Base-by-base conservation (phyloP, 2,329 filamentous ascomycete genomes). In the Chalaropsis thielavioides region DNA sequence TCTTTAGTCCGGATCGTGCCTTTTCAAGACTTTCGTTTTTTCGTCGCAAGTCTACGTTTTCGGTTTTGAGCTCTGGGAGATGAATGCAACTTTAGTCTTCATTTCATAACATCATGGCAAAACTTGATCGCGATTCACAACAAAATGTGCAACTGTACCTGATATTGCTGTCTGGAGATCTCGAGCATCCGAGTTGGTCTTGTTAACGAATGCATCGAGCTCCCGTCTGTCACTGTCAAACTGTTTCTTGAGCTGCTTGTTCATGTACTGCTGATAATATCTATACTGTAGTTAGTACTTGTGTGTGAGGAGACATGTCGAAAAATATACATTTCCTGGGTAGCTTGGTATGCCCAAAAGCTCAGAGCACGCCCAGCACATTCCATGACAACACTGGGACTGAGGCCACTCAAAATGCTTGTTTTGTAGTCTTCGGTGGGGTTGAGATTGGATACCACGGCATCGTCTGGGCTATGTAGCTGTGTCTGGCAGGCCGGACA, bases 401-500 rank as follows among this genome's bases (percentile, higher is more conserved):
- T 89, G 0, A 96, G 76, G 0, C 92, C 92, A 71, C 89, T 90
- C 11, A 96, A 78, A 0, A 95, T 83, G 67, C 86, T 92, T 0
- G 89, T 90, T 74, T 95, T 95, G 78, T 94, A 95, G 69, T 95
- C 90, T 71, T 96, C 92, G 0, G 84, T 86, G 0, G 90, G 90
- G 67, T 86, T 88, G 49, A 96, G 79, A 38, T 84, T 81, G 0
- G 86, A 82, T 22, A 86, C 78, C 10, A 88, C 83, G 3, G 85
- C 88, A 75, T 95, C 90, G 69, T 95, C 88, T 0, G 84, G 84
- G 68, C 86, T 88, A 7, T 77, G 76, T 1, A 96, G 80, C 8
- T 79, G 79, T 1, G 83, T 81, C 41, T 83, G 78, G 72, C 92
- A 97, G 31, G 88, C 89, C 64, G 90, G 92, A 72, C 92, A 97